These are phyloP conservation scores for Acacia melanoxylon DNA, from an alignment of 306 rosid species.

Conservation along the genomic window DNA sequence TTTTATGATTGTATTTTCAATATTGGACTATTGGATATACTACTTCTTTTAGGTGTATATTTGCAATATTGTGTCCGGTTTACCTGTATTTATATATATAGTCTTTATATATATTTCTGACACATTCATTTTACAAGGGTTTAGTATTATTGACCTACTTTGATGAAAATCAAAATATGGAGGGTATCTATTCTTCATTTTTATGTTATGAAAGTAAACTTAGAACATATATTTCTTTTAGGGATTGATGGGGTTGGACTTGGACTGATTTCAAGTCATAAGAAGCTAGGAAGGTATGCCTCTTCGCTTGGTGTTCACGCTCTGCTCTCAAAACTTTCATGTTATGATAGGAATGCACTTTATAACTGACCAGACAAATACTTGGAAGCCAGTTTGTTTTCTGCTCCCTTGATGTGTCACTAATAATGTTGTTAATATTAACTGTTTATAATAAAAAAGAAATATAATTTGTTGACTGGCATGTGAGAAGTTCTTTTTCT, in stretches of 20 bases:
- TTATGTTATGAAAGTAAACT: not conserved
- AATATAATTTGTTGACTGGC: slow-evolving; percentile 2
- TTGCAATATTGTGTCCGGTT: not conserved
- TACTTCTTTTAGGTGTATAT: too few species aligned
- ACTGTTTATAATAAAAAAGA: not conserved
- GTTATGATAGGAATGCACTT: not conserved
- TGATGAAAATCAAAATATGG: not conserved
- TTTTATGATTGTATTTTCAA: too few species aligned
- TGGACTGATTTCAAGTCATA: slow-evolving; percentile 72
- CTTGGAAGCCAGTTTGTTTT: not conserved
- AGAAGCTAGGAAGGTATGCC: slow-evolving; percentile 66
- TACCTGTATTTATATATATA: not conserved
- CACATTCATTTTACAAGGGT: not conserved
- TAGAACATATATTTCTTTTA: slow-evolving; percentile 25
- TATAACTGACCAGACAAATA: slow-evolving; percentile 3
- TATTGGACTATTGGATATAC: not conserved
- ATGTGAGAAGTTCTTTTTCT: not conserved
- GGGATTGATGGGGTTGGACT: slow-evolving; percentile 90
- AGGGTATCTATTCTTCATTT: not conserved
- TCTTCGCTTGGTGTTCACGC: not conserved
- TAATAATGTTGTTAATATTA: not conserved
- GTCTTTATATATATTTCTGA: not conserved
- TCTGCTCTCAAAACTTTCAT: not conserved
- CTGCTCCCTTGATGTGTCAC: slow-evolving; percentile 25
- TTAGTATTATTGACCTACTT: not conserved